A percentile compares a stretch with the other conserved stretches of the same genome.
phyloP scores from a whole-genome alignment of 2,329 filamentous ascomycete genomes.

The Trichoderma breve region DNA sequence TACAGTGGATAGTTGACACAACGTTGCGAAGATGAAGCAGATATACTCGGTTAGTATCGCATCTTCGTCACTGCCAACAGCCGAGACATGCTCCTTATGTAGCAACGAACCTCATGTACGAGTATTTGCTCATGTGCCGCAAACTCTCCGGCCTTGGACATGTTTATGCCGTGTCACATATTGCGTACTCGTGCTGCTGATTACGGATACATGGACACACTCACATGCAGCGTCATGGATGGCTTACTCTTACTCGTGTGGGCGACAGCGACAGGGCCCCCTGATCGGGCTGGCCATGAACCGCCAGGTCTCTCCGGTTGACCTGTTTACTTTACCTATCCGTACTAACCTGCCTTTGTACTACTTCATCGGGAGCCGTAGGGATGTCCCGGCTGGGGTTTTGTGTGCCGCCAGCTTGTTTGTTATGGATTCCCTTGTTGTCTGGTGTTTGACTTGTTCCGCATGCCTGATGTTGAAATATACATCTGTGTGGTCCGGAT shows the following conservation, averaged over 20 bases:
- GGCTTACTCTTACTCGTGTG: not conserved
- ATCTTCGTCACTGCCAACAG: not conserved
- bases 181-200: not conserved
- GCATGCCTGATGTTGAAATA: not conserved
- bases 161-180: not conserved
- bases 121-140: not conserved
- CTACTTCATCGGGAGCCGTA: not conserved
- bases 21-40: not conserved
- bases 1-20: not conserved
- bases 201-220: not conserved
- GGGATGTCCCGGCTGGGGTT: not conserved
- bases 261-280: not conserved
- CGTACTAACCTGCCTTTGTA: not conserved
- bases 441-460: not conserved
- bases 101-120: not conserved
- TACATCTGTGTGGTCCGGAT: not conserved
- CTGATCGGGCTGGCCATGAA: not conserved
- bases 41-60: not conserved
- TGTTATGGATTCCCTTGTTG: not conserved
- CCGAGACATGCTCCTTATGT: not conserved
- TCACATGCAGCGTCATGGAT: constrained; percentile 1
- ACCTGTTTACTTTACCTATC: not conserved
- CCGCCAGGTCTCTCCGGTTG: not conserved
- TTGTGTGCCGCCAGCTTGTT: not conserved
- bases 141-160: not conserved